phyloP scores from a whole-genome alignment of 1,284 basidiomycete genomes.

The Trichosporon inkin region DNA sequence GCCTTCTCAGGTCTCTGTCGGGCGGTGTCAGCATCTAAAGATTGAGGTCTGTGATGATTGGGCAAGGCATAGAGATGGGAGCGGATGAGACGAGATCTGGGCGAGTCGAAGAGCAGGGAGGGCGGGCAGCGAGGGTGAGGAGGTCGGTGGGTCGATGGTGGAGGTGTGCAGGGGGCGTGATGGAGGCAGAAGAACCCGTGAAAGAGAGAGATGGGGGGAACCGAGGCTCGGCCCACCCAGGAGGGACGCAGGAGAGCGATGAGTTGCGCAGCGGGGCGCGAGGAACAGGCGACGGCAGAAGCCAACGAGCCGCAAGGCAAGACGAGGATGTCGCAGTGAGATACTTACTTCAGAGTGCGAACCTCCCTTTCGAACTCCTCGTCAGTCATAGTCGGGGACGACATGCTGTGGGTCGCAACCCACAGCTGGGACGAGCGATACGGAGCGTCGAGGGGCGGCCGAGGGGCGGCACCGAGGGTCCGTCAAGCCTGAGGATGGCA shows the following conservation, averaged over 20 bases:
- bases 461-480: too few species aligned
- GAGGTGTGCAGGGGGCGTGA: neutral
- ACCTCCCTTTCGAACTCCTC: conserved; percentile 82
- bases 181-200: neutral
- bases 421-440: conserved; percentile 4
- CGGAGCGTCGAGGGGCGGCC: neutral
- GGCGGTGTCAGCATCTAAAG: conserved; percentile 4
- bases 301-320: neutral
- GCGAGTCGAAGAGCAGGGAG: neutral
- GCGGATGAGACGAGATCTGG: neutral
- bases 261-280: neutral
- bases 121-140: neutral
- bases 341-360: conserved; percentile 61
- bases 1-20: conserved; percentile 65
- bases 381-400: conserved; percentile 52
- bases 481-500: too few species aligned
- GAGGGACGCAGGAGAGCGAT: neutral
- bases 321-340: neutral
- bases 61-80: neutral
- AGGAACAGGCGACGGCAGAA: neutral
- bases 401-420: conserved; percentile 18
- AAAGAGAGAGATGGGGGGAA: neutral
- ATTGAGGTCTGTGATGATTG: neutral
- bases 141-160: neutral
- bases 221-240: neutral